Evolutionary conservation across 2,329 filamentous ascomycete species (phyloP), one percentile per base, ranked within the genome.

Genomic region (Beauveria bassiana): DNA sequence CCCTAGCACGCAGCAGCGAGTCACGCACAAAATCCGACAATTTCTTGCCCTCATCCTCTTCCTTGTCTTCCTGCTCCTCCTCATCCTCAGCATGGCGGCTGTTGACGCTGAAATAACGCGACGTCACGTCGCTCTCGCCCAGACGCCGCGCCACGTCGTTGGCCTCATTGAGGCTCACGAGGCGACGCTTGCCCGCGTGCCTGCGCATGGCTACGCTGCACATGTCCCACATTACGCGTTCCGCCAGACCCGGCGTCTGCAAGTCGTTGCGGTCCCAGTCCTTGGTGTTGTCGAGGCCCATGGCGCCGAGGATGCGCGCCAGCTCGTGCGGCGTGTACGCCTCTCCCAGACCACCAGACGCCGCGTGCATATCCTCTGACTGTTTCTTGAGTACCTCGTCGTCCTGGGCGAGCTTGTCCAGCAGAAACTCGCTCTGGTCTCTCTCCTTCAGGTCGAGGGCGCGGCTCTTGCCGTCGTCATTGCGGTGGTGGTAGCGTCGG

Each of bases 61-160:
- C 65, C 38, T 66, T 67, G 18, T 68, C 67, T 24, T 68, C 67
- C 28, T 68, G 65, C 26, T 68, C 65, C 10, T 66, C 68, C 2
- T 70, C 69, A 14, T 69, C 63, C 5, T 70, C 68, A 14, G 68
- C 68, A 4, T 53, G 61, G 16, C 71, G 70, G 7, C 66, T 65
- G 46, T 70, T 67, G 28, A 72, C 68, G 63, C 68, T 71, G 52
- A 76, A 77, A 67, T 77, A 75, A 7, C 74, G 69, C 9, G 70
- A 73, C 5, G 66, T 63, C 26, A 69, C 68, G 65, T 80, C 77
- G 68, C 72, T 79, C 70, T 85, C 81, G 61, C 81, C 80, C 16
- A 85, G 71, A 31, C 82, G 73, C 68, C 77, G 80, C 49, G 82
- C 81, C 65, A 85, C 82, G 67, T 86, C 81, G 66, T 83, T 84